Conservation (phyloP, 805 yeast genomes). For the Wickerhamiella musiphila region DNA sequence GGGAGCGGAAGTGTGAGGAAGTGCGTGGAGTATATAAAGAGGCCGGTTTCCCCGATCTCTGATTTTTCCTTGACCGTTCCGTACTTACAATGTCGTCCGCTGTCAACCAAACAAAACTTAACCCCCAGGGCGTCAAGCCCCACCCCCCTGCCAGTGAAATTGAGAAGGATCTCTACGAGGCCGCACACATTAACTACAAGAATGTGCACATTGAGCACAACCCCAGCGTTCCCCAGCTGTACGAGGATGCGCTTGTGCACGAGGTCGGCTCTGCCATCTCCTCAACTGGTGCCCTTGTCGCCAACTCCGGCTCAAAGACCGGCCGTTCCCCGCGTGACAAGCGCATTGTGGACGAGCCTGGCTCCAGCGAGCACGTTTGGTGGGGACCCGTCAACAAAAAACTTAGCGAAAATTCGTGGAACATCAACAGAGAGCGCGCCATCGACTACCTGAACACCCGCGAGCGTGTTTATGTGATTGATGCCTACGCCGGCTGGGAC, state of each 20-base stretch:
- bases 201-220: constrained; percentile 43
- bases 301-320: constrained; percentile 87
- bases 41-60: too few species aligned
- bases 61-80: too few species aligned
- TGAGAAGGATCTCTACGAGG: constrained; percentile 24
- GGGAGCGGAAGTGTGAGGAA: too few species aligned
- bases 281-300: constrained; percentile 86
- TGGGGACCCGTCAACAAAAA: constrained; percentile 99
- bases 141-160: constrained; percentile 24
- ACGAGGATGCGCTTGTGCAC: constrained; percentile 74
- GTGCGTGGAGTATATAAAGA: too few species aligned
- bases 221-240: constrained; percentile 79
- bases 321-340: constrained; percentile 98
- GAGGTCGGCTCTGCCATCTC: constrained; percentile 86
- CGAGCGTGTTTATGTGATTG: constrained; percentile 83
- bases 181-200: constrained; percentile 27
- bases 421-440: constrained; percentile 89
- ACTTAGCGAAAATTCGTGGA: constrained; percentile 88
- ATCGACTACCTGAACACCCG: constrained; percentile 92
- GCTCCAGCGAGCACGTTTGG: constrained; percentile 77
- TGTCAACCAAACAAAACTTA: constrained; percentile 26
- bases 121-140: constrained; percentile 28
- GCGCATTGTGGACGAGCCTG: constrained; percentile 88
- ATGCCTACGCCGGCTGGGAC: constrained; percentile 98
- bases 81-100: constrained; percentile 22